Base-by-base conservation (phyloP, 805 yeast species). In the Komagataella ulmi region DNA sequence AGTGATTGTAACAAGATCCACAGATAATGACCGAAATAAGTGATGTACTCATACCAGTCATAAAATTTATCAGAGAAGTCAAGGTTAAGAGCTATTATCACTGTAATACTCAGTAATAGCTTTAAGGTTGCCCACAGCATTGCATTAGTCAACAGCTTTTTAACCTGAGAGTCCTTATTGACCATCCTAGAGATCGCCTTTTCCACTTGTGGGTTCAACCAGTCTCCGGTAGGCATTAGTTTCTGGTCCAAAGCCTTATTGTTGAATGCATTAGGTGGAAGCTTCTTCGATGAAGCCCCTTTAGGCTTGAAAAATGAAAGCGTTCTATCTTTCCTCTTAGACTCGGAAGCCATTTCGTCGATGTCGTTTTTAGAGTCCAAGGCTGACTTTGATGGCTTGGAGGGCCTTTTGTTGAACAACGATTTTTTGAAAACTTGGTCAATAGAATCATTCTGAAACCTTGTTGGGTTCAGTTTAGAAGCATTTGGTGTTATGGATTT, bases 171-270 rank as follows among this genome's bases (percentile, higher is more conserved):
- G 50, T 73, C 75, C 53, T 67, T 67, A 55, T 73, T 72, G 2
- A 69, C 65, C 53, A 75, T 77, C 43, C 81, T 58, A 3, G 63
- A 48, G 50, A 75, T 61, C 1, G 81, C 81, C 44, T 68, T 61
- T 49, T 62, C 63, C 53, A 77, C 68, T 48, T 72, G 66, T 2
- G 79, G 77, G 54, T 65, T 67, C 10, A 59, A 58, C 74, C 75
- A 69, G 30, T 67, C 70, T 17, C 54, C 53, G n/a, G 45, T 45
- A 7, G 36, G 44, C 30, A 50, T 30, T 5, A 30, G 40, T 10
- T 30, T 30, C 40, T 30, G 40, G 40, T 30, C 40, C 40, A 30
- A 30, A 8, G 14, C 4, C 40, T 30, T 30, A 12, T 10, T 30
- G 14, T 30, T 30, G 40, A 30, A 30, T 30, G 40, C 40, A 30